Base-by-base conservation (phyloP, 2,329 filamentous ascomycete genomes). In the Cytospora paraplurivora region DNA sequence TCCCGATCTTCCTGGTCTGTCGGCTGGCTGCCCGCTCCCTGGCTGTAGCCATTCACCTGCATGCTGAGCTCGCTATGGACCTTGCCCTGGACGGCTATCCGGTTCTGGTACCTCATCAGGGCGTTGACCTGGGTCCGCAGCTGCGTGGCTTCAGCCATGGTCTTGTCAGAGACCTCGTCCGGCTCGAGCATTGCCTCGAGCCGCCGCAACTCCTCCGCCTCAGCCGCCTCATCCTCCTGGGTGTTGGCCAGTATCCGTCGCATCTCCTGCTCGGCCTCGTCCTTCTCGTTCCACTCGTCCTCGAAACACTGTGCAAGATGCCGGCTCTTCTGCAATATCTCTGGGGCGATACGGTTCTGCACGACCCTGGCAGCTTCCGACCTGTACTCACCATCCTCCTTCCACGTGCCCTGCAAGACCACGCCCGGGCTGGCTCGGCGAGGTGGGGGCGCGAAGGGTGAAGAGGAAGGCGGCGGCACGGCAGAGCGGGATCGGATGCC, bases 251-350 rank as follows among this genome's bases (percentile, higher is more conserved):
- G 80, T 62, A 88, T 85, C 17, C 85, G 81, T 56, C 85, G 85
- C 3, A 88, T 88, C 72, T 91, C 90, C 33, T 83, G 82, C 70
- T 90, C 88, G 3, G 86, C 86, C 19, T 84, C 81, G 59, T 92
- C 86, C 72, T 91, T 92, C 68, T 93, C 89, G 59, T 84, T 82
- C 70, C 91, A 85, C 72, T 94, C 90, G 34, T 88, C 85, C 64
- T 95, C 91, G 71, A 92, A 92, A 62, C 82, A 87, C 62, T 82
- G 81, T 1, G 89, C 86, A 12, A 93, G 79, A 67, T 89, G 87
- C 69, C 88, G 85, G 67, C 92, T 87, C 68, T 91, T 91, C 63
- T 92, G 87, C 7, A 89, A 78, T 65, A 93, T 85, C 7, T 91
- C 79, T 4, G 87, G 84, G 5, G 86, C 85, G 68, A 92, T 89